These are phyloP conservation scores for Cladosporium phlei DNA, from an alignment of 2,329 filamentous ascomycete genomes.

Conservation along the genomic window DNA sequence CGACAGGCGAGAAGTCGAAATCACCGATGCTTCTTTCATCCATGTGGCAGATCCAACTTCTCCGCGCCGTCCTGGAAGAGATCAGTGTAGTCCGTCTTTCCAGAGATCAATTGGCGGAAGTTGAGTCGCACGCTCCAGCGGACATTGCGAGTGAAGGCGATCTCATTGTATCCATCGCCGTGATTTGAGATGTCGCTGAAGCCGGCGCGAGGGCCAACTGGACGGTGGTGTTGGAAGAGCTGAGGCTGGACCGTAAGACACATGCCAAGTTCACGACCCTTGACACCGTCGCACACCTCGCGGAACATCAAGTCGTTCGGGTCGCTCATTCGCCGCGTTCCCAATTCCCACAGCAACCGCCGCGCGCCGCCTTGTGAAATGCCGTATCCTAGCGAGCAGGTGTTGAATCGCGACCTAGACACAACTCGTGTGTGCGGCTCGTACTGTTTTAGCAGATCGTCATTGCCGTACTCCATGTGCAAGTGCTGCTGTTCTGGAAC, in stretches of 20 bases:
- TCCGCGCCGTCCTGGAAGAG: no score
- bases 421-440: conserved; percentile 40
- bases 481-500: conserved; percentile 21
- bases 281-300: conserved; percentile 28
- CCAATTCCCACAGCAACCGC: conserved; percentile 41
- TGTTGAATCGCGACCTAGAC: conserved; percentile 37
- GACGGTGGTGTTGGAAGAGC: conserved; percentile 45
- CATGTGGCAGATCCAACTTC: no score
- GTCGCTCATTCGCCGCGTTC: conserved; percentile 37
- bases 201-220: conserved; percentile 33
- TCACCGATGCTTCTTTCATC: no score
- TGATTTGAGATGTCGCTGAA: conserved; percentile 38
- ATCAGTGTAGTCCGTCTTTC: conserved; percentile 30
- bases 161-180: conserved; percentile 28
- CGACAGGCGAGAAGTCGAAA: no score
- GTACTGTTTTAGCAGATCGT: conserved; percentile 17
- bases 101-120: conserved; percentile 35
- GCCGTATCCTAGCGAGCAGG: conserved; percentile 44
- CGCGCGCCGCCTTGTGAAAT: conserved; percentile 43
- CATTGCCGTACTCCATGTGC: conserved; percentile 21
- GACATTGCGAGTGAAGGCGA: conserved; percentile 33
- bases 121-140: conserved; percentile 42
- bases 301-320: conserved; percentile 35
- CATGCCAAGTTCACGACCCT: conserved; percentile 30
- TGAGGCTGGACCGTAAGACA: conserved; percentile 42